Conservation (phyloP, 2,329 filamentous ascomycete genomes). For the Exophiala viscosa region DNA sequence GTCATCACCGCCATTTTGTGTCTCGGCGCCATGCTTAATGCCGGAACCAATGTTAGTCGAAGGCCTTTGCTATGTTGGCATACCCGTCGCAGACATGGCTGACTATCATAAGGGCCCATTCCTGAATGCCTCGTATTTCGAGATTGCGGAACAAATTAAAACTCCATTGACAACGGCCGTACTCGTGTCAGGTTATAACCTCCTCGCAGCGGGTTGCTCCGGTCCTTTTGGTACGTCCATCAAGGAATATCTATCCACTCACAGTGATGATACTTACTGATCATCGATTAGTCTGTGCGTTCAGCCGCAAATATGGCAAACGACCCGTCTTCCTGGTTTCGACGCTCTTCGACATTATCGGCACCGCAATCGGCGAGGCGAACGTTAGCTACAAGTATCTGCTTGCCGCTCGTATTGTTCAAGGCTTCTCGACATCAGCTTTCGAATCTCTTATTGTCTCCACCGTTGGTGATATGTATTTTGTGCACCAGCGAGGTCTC, state of each 20-base stretch:
- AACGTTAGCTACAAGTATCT: conserved; percentile 25
- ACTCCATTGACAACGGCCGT: conserved; percentile 20
- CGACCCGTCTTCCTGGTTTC: conserved; percentile 29
- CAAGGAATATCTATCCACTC: background rate
- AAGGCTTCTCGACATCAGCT: conserved; percentile 42
- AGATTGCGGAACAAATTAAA: conserved; percentile 18
- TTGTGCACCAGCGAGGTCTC: conserved; percentile 26
- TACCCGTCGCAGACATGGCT: background rate
- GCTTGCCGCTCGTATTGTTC: conserved; percentile 25
- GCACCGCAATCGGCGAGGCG: conserved; percentile 24
- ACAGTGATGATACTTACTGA: background rate
- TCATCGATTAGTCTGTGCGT: conserved; percentile 30
- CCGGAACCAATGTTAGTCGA: conserved; percentile 24
- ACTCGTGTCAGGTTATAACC: conserved; percentile 26
- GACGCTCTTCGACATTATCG: conserved; percentile 26
- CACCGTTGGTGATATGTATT: conserved; percentile 44
- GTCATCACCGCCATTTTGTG: conserved; percentile 30
- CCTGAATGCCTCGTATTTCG: conserved; percentile 26
- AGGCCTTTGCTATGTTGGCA: background rate
- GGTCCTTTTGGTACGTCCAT: conserved; percentile 20
- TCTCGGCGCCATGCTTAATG: conserved; percentile 30
- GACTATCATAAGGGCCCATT: conserved; percentile 17
- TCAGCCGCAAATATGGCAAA: conserved; percentile 45
- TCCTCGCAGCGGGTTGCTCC: conserved; percentile 25
- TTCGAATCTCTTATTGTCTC: conserved; percentile 50